phyloP scores from a whole-genome alignment of 805 yeast species.

The Debaryomyces prosopidis region DNA sequence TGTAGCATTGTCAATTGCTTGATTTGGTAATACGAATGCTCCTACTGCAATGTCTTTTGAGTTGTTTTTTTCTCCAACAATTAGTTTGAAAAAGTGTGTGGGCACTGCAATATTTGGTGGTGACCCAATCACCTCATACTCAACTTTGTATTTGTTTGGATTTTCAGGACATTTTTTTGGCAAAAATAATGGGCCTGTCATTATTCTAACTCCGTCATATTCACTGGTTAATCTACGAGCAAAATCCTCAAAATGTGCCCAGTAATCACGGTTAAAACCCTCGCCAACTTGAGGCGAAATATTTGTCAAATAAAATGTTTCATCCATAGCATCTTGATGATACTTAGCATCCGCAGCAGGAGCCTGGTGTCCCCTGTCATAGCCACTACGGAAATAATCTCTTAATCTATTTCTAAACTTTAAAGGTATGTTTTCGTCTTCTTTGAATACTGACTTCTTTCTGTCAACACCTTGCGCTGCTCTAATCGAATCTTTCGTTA shows the following conservation, averaged over 20 bases:
- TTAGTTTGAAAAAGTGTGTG: slow-evolving; percentile 89
- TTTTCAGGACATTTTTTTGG: slow-evolving; percentile 83
- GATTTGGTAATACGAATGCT: slow-evolving; percentile 93
- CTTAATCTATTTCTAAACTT: slow-evolving; percentile 72
- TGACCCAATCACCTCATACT: slow-evolving; percentile 91
- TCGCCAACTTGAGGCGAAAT: slow-evolving; percentile 98
- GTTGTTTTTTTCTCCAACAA: slow-evolving; percentile 71
- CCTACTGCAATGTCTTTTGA: slow-evolving; percentile 63
- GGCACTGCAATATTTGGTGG: slow-evolving; percentile 98
- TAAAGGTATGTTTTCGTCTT: slow-evolving; percentile 79
- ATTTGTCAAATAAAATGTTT: slow-evolving; percentile 85
- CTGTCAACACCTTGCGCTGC: slow-evolving; percentile 63
- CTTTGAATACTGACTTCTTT: slow-evolving; percentile 77
- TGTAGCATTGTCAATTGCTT: slow-evolving; percentile 65
- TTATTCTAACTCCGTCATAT: slow-evolving; percentile 75
- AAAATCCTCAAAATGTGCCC: slow-evolving; percentile 96
- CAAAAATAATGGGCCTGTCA: slow-evolving; percentile 91
- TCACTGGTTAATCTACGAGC: slow-evolving; percentile 71
- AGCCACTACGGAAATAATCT: slow-evolving; percentile 93
- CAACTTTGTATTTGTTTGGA: slow-evolving; percentile 62
- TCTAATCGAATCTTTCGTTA: slow-evolving; percentile 69
- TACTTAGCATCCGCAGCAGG: slow-evolving; percentile 98
- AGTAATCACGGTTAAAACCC: slow-evolving; percentile 93
- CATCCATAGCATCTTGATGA: slow-evolving; percentile 90
- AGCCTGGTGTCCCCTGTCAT: slow-evolving; percentile 95